phyloP scores from a whole-genome alignment of 441 rosid species.

The Euphorbia celastroides region DNA sequence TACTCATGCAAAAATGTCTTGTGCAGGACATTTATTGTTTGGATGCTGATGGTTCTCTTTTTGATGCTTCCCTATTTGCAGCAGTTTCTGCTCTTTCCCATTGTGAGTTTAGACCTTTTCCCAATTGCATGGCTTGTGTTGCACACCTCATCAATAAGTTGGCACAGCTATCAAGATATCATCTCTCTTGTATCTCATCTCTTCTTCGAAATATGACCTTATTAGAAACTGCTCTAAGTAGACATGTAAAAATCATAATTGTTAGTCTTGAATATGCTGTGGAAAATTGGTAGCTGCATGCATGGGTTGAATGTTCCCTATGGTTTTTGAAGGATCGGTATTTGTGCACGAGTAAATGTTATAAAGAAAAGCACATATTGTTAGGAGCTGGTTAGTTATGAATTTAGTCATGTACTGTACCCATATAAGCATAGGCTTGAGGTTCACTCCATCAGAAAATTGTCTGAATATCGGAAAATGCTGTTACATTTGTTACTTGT shows the following conservation, averaged over 20 bases:
- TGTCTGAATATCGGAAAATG: neutral
- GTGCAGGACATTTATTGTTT: constrained; percentile 82
- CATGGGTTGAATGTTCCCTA: neutral
- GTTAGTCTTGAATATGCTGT: neutral
- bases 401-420: neutral
- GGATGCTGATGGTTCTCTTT: constrained; percentile 95
- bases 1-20: constrained; percentile 5
- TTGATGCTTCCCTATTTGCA: constrained; percentile 85
- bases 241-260: neutral
- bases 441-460: neutral
- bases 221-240: neutral
- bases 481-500: neutral
- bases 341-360: neutral
- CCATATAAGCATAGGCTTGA: neutral
- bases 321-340: neutral
- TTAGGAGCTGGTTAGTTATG: neutral
- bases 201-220: neutral
- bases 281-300: neutral
- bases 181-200: constrained; percentile 1
- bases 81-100: constrained; percentile 79
- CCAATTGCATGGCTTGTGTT: neutral
- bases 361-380: neutral
- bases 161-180: constrained; percentile 3
- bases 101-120: constrained; percentile 37
- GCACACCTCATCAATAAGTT: neutral